These are phyloP conservation scores for Naganishia vishniacii DNA, from an alignment of 768 basidiomycete species.

Conservation along the genomic window DNA sequence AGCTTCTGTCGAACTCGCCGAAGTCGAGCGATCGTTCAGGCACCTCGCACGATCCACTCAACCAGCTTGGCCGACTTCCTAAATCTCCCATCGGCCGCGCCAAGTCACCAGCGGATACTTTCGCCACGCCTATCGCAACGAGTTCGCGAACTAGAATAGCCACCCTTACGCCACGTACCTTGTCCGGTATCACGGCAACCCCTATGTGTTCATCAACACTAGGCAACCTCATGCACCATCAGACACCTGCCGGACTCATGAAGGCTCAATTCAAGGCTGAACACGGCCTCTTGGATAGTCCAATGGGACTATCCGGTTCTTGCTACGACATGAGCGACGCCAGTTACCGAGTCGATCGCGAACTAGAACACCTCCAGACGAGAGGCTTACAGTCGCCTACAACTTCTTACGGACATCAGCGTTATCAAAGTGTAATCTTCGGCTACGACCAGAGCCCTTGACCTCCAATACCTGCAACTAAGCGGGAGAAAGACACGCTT, in stretches of 20 bases:
- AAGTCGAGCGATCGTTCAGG: background rate
- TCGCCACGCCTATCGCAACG: constrained; percentile 19
- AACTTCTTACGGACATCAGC: constrained; percentile 13
- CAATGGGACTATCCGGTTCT: constrained; percentile 21
- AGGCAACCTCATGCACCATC: constrained; percentile 19
- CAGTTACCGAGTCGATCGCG: constrained; percentile 25
- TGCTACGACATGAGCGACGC: constrained; percentile 26
- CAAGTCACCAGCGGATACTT: constrained; percentile 13
- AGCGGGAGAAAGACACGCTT: no score
- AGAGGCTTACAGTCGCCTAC: constrained; percentile 11
- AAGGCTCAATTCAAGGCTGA: constrained; percentile 27
- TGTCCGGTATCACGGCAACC: constrained; percentile 2
- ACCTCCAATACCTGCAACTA: background rate
- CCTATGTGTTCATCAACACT: constrained; percentile 4
- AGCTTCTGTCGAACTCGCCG: constrained; percentile 23
- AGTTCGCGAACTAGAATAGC: constrained; percentile 7
- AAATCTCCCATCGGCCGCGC: constrained; percentile 23
- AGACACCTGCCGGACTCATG: constrained; percentile 22
- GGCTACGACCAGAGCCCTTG: constrained; percentile 16
- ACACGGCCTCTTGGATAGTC: constrained; percentile 25
- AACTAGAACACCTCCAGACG: constrained; percentile 24
- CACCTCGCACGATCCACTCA: constrained; percentile 1
- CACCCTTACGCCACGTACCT: constrained; percentile 19
- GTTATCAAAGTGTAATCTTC: constrained; percentile 12
- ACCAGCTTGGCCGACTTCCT: constrained; percentile 22